Evolutionary conservation across 208 protist genomes (phyloP).

Genomic region (Leishmania lainsoni): DNA sequence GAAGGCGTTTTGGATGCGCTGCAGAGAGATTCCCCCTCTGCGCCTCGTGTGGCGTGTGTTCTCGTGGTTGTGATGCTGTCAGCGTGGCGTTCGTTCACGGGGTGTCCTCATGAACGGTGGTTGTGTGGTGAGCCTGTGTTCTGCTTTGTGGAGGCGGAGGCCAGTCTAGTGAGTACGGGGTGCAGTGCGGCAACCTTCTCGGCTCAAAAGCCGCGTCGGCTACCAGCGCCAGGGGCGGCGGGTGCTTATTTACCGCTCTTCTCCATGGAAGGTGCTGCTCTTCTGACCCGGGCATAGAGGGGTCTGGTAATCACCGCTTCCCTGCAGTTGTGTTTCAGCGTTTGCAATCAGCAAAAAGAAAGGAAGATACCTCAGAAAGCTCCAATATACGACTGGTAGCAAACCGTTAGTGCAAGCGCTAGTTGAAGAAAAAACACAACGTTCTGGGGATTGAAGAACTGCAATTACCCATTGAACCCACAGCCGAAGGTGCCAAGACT

Average conservation of each 20-base stretch:
- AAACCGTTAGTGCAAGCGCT: neutral
- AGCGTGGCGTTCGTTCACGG: neutral
- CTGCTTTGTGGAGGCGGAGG: neutral
- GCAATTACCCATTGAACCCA: neutral
- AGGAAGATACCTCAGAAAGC: no score
- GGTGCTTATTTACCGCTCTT: no score
- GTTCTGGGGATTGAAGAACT: neutral
- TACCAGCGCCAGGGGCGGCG: neutral
- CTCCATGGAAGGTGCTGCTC: neutral
- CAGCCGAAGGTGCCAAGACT: neutral
- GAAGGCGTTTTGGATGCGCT: no score
- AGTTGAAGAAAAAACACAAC: neutral
- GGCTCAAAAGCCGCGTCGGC: neutral
- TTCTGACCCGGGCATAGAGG: neutral
- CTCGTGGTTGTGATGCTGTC: neutral
- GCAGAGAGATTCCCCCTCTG: no score
- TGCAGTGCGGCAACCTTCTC: neutral
- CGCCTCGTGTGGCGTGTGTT: neutral
- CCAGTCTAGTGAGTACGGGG: neutral
- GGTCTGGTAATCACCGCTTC: neutral
- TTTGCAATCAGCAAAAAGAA: neutral
- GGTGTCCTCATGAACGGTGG: neutral
- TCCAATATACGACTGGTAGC: neutral
- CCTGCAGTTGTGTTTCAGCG: neutral
- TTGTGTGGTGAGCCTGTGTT: neutral